Evolutionary conservation across 2,329 filamentous ascomycete genomes (phyloP).

Genomic region (Penicillium sp.): DNA sequence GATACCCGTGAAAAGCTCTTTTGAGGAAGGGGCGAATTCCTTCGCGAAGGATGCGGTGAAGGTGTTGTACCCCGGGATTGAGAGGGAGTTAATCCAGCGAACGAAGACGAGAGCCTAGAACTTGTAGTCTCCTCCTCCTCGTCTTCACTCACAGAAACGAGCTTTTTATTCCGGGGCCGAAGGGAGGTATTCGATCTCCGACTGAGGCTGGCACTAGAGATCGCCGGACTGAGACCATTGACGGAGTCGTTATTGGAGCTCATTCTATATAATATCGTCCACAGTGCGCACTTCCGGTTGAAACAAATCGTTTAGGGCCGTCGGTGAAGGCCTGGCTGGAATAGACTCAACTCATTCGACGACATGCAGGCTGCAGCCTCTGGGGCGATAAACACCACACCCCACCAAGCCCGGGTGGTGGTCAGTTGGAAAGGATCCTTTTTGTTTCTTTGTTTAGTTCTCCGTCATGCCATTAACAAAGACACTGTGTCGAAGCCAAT

Average conservation of each 20-base stretch:
- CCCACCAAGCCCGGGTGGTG: conserved; percentile 15
- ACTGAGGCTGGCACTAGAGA: conserved; percentile 28
- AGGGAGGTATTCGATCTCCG: conserved; percentile 35
- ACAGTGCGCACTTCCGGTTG: conserved; percentile 15
- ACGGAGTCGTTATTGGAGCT: conserved; percentile 36
- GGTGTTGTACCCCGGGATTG: conserved; percentile 40
- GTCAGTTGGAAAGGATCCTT: conserved; percentile 12
- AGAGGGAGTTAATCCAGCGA: conserved; percentile 30
- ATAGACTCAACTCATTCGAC: conserved; percentile 28
- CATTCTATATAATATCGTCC: conserved; percentile 25
- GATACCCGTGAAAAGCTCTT: conserved; percentile 33
- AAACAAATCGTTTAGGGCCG: conserved; percentile 22
- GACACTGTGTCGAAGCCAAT: background rate
- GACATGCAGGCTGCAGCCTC: conserved; percentile 31
- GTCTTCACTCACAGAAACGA: conserved; percentile 41
- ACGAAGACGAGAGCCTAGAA: conserved; percentile 25
- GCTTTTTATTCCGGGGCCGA: conserved; percentile 41
- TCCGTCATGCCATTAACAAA: conserved; percentile 13
- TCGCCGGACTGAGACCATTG: conserved; percentile 34
- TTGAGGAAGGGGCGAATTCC: conserved; percentile 36
- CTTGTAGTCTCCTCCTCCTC: conserved; percentile 26
- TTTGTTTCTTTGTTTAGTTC: background rate
- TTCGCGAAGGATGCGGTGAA: conserved; percentile 34
- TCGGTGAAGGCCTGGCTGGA: conserved; percentile 10
- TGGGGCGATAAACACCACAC: conserved; percentile 19